These are phyloP conservation scores for Magnusiomyces fungicola DNA, from an alignment of 1,139 yeast species.

Conservation along the genomic window DNA sequence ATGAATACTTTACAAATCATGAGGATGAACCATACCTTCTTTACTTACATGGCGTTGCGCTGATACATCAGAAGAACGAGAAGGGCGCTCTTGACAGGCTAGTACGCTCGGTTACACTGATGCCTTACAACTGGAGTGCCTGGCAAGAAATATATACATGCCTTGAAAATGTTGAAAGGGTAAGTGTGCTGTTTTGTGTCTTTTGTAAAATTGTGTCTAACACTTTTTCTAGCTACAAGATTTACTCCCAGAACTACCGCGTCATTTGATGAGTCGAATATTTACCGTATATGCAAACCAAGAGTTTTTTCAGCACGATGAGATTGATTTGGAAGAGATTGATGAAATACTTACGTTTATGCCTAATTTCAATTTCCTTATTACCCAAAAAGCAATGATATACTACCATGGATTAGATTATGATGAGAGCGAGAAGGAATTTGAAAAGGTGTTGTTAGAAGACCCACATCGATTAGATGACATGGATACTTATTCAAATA, in stretches of 20 bases:
- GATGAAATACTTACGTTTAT: slow-evolving; percentile 45
- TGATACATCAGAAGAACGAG: slow-evolving; percentile 54
- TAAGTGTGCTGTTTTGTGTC: slow-evolving; percentile 8
- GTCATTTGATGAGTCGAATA: slow-evolving; percentile 42
- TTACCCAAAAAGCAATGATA: slow-evolving; percentile 72
- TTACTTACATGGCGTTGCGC: slow-evolving; percentile 54
- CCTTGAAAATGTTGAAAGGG: slow-evolving; percentile 53
- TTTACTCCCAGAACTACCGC: slow-evolving; percentile 20
- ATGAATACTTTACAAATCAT: slow-evolving; percentile 14
- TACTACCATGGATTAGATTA: slow-evolving; percentile 79
- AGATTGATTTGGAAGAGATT: slow-evolving; percentile 33
- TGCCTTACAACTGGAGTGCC: slow-evolving; percentile 89
- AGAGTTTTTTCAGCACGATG: slow-evolving; percentile 68
- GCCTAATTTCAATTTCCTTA: slow-evolving; percentile 68
- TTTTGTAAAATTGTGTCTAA: neutral
- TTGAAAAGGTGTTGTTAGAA: slow-evolving; percentile 62
- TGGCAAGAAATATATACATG: slow-evolving; percentile 80
- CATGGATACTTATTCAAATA: slow-evolving; percentile 85
- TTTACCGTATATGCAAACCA: slow-evolving; percentile 68
- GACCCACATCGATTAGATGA: slow-evolving; percentile 91
- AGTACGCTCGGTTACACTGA: slow-evolving; percentile 49
- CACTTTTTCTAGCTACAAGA: slow-evolving; percentile 16
- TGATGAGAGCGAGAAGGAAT: slow-evolving; percentile 66
- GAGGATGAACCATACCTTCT: slow-evolving; percentile 51
- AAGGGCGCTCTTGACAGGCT: slow-evolving; percentile 53